Conservation (phyloP, 108 stramenopile genomes). For the Stephanodiscus minutulus region DNA sequence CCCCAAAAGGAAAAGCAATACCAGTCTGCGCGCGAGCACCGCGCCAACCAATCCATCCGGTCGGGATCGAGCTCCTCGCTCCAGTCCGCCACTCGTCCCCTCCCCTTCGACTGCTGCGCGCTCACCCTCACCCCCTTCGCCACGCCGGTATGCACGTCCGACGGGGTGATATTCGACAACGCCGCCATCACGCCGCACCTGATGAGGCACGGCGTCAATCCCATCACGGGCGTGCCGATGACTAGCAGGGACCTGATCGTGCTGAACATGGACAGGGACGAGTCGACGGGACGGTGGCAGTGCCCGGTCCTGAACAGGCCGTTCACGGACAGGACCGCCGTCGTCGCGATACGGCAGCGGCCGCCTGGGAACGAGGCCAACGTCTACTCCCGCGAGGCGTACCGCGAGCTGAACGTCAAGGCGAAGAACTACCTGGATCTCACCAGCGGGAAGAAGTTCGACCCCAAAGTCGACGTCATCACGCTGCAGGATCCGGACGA, state of each 20-base stretch:
- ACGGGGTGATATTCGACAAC: conserved; percentile 93
- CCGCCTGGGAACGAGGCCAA: conserved; percentile 63
- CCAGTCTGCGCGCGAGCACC: conserved; percentile 76
- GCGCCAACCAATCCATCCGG: conserved; percentile 60
- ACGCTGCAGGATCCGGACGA: conserved; percentile 79
- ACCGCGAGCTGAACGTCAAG: conserved; percentile 84
- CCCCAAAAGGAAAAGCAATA: conserved; percentile 90
- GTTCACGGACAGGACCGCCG: conserved; percentile 86
- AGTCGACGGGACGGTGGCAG: conserved; percentile 87
- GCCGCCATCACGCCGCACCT: conserved; percentile 85
- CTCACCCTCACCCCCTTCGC: conserved; percentile 87
- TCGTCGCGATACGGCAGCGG: conserved; percentile 83
- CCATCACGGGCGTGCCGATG: conserved; percentile 78
- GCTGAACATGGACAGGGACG: conserved; percentile 88
- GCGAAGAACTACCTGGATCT: conserved; percentile 77
- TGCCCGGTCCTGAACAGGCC: conserved; percentile 97
- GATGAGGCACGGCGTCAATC: conserved; percentile 82
- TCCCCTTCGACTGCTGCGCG: conserved; percentile 97
- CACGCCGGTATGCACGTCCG: conserved; percentile 69
- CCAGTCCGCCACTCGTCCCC: conserved; percentile 35
- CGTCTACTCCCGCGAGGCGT: conserved; percentile 86
- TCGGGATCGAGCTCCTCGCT: conserved; percentile 36
- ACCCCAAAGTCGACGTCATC: conserved; percentile 72
- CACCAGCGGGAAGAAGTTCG: conserved; percentile 69
- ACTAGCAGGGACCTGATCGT: conserved; percentile 71